phyloP scores from a whole-genome alignment of 2,329 filamentous ascomycete species.

The Metarhizium rileyi region DNA sequence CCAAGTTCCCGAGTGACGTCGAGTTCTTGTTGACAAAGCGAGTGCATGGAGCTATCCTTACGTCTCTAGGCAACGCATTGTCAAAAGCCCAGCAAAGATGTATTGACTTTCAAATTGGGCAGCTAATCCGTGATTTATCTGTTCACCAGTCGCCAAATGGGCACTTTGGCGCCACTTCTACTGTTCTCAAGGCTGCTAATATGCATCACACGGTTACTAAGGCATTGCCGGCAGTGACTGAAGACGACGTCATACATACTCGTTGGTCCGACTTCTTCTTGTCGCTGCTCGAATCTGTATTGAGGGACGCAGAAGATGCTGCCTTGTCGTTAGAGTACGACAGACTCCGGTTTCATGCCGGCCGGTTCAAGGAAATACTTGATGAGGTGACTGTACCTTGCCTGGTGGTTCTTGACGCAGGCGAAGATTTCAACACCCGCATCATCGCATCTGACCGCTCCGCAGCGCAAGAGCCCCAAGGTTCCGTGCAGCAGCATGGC shows the following conservation, averaged over 20 bases:
- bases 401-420: constrained; percentile 45
- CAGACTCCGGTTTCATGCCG: constrained; percentile 41
- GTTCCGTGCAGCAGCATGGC: not conserved
- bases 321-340: constrained; percentile 48
- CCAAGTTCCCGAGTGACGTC: constrained; percentile 18
- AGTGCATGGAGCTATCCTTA: constrained; percentile 27
- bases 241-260: constrained; percentile 8
- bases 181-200: constrained; percentile 11
- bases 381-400: constrained; percentile 42
- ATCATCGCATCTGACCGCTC: constrained; percentile 17
- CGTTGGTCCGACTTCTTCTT: constrained; percentile 50
- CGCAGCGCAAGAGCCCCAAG: not conserved
- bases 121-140: constrained; percentile 34
- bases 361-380: constrained; percentile 37
- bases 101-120: constrained; percentile 38
- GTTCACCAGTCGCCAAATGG: constrained; percentile 33
- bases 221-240: not conserved
- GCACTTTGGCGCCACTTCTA: constrained; percentile 33
- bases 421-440: constrained; percentile 40
- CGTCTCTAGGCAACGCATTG: constrained; percentile 23
- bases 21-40: constrained; percentile 35
- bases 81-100: constrained; percentile 22
- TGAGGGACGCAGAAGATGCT: constrained; percentile 52
- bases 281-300: constrained; percentile 41
- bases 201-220: not conserved